Conservation (phyloP, 257 asterid genomes). For the Solanum rostratum region DNA sequence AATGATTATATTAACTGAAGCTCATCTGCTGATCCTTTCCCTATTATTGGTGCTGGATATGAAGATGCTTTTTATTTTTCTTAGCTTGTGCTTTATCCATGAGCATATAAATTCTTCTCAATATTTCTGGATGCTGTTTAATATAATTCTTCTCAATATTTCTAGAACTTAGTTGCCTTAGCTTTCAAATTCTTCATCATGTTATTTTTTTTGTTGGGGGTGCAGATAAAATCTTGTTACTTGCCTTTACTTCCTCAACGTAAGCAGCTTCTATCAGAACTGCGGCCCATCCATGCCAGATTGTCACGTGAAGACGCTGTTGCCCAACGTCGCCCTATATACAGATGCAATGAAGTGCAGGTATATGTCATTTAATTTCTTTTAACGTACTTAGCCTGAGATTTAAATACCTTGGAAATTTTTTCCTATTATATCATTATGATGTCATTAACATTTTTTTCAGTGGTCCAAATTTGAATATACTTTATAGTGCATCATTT, state of each 20-base stretch:
- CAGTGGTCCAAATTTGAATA: not conserved
- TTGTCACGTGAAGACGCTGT: conserved; percentile 34
- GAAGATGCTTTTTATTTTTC: not conserved
- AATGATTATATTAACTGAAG: not conserved
- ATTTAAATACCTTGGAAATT: not conserved
- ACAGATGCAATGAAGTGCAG: conserved; percentile 78
- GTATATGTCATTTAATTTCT: conserved; percentile 16
- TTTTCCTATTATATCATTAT: not conserved
- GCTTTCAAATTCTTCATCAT: not conserved
- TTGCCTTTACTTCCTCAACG: conserved; percentile 67
- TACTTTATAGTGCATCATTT: not conserved
- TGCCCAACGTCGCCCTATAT: conserved; percentile 58
- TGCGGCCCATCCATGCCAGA: conserved; percentile 51
- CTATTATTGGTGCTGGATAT: not conserved
- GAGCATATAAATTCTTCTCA: not conserved
- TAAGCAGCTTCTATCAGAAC: conserved; percentile 55
- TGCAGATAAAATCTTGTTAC: conserved; percentile 53
- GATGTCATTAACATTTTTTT: not conserved
- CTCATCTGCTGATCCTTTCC: not conserved
- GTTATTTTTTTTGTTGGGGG: not conserved
- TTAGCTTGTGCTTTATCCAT: not conserved
- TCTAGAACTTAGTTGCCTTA: not conserved
- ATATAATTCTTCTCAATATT: not conserved
- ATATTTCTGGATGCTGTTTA: not conserved
- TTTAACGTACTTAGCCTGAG: not conserved